A percentile compares a stretch with the other conserved stretches of the same genome.
phyloP scores from a whole-genome alignment of 352 stramenopile species.

The Phytophthora fragariaefolia region DNA sequence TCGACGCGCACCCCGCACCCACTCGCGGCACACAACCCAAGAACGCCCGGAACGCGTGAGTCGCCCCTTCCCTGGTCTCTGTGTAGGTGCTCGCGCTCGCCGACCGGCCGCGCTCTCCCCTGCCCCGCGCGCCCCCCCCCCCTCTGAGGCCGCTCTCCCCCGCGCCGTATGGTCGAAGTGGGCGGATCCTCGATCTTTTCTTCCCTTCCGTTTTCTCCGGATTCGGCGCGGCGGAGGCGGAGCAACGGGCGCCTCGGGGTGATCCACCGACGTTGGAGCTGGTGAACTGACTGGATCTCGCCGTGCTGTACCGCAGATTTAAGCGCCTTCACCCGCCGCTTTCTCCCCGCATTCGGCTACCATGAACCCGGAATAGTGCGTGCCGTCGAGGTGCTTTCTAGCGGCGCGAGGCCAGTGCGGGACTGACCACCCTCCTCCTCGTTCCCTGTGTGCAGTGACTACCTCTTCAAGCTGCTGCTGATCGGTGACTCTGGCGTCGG shows the following conservation, averaged over 20 bases:
- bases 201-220: constrained; percentile 3
- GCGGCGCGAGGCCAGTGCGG: not conserved
- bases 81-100: constrained; percentile 19
- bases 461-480: constrained; percentile 98
- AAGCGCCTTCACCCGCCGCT: constrained; percentile 32
- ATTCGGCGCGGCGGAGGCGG: constrained; percentile 13
- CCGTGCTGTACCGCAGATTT: constrained; percentile 28
- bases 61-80: constrained; percentile 23
- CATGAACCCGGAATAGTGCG: constrained; percentile 95
- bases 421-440: constrained; percentile 17
- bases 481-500: constrained; percentile 98
- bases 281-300: constrained; percentile 7
- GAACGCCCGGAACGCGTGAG: constrained; percentile 34
- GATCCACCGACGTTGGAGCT: not conserved
- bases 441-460: constrained; percentile 88
- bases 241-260: no score
- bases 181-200: constrained; percentile 33
- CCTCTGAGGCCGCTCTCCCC: not conserved
- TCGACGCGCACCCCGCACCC: constrained; percentile 30
- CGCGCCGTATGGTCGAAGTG: constrained; percentile 12
- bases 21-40: constrained; percentile 40
- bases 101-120: not conserved
- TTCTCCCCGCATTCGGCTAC: constrained; percentile 32
- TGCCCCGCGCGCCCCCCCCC: not conserved
- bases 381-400: constrained; percentile 25